These are phyloP conservation scores for Trichosporon sp. DNA, from an alignment of 1,284 basidiomycete genomes.

Conservation along the genomic window DNA sequence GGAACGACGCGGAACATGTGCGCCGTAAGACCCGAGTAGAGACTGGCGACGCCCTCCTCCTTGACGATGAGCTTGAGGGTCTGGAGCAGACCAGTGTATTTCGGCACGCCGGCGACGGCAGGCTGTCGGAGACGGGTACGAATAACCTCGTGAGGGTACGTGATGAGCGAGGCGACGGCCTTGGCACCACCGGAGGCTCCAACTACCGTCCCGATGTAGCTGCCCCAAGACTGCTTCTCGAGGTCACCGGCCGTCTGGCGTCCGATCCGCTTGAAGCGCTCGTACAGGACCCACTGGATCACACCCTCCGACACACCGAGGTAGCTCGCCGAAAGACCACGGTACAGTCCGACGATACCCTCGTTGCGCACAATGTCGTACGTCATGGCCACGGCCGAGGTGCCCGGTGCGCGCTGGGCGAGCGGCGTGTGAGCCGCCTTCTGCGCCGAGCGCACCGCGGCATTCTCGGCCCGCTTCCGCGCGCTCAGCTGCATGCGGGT, in stretches of 20 bases:
- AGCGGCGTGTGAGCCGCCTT: conserved; percentile 6
- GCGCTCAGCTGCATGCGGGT: conserved; percentile 71
- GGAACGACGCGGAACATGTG: conserved; percentile 96
- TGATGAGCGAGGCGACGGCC: conserved; percentile 84
- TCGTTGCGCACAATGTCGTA: conserved; percentile 70
- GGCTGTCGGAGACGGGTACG: conserved; percentile 90
- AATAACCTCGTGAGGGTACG: conserved; percentile 95
- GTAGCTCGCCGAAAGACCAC: conserved; percentile 89
- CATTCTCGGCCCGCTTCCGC: conserved; percentile 21
- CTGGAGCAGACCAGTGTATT: conserved; percentile 81
- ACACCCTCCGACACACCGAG: conserved; percentile 94
- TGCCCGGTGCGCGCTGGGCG: conserved; percentile 11
- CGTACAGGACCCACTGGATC: conserved; percentile 97
- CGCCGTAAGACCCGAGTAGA: conserved; percentile 90
- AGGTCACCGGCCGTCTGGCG: conserved; percentile 16
- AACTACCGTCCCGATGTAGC: conserved; percentile 62
- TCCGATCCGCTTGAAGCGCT: conserved; percentile 50
- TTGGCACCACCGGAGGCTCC: conserved; percentile 91
- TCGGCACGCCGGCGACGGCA: conserved; percentile 53
- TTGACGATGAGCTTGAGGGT: conserved; percentile 77
- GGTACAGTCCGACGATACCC: conserved; percentile 85
- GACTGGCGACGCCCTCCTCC: conserved; percentile 68
- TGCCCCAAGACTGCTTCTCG: conserved; percentile 48
- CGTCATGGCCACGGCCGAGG: conserved; percentile 52
- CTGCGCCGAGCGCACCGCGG: conserved; percentile 2